These are phyloP conservation scores for Bolboschoenus planiculmis DNA, from an alignment of 176 grass and related monocot genomes.

Conservation along the genomic window DNA sequence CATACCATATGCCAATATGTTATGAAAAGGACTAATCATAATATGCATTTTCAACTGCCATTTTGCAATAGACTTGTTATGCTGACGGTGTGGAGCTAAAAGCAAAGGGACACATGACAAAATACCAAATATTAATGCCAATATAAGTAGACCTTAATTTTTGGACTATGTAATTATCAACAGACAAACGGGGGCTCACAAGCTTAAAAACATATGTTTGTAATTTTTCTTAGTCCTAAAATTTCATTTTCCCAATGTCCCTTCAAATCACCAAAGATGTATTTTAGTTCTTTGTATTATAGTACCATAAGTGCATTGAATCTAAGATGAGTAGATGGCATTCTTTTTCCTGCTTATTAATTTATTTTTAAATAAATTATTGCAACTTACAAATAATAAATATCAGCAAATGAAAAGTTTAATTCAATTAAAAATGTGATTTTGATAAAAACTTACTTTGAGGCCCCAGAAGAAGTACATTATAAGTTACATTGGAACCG, in stretches of 20 bases:
- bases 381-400: not conserved
- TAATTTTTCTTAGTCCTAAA: not conserved
- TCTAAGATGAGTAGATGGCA: no score
- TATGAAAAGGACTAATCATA: not conserved
- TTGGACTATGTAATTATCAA: slow-evolving; percentile 4
- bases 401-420: not conserved
- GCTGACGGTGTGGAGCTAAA: not conserved
- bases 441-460: not conserved
- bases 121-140: slow-evolving; percentile 13
- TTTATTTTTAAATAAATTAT: not conserved
- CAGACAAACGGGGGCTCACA: not conserved
- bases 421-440: not conserved
- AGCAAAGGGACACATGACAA: not conserved
- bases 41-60: not conserved
- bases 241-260: not conserved
- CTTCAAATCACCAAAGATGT: not conserved
- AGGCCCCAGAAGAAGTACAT: slow-evolving; percentile 8
- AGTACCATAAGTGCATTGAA: not conserved
- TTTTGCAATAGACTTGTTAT: not conserved
- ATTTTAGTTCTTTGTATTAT: not conserved
- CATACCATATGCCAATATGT: not conserved
- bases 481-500: not conserved
- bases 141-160: not conserved
- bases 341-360: not conserved
- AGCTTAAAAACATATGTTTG: not conserved